A percentile compares a stretch with the other conserved stretches of the same genome.
Evolutionary conservation across 176 grass and related monocot species (phyloP).

Genomic region (Musa itinerans): DNA sequence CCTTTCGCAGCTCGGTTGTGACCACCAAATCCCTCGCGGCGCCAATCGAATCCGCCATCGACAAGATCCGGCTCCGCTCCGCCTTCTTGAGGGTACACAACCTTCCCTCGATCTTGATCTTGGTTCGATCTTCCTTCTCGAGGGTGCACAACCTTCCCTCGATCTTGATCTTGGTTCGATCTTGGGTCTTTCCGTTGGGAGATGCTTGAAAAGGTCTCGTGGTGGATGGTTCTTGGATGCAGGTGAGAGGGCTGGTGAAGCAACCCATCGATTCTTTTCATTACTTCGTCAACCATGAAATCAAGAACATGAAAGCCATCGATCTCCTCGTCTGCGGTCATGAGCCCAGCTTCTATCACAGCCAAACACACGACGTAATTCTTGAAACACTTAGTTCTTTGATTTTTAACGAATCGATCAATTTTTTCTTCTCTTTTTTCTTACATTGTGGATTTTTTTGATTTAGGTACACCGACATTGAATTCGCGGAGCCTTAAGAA

Average conservation of each 20-base stretch:
- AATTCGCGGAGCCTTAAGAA: conserved; percentile 30
- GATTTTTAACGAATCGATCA: background rate
- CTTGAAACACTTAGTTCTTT: background rate
- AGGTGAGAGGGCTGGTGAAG: conserved; percentile 84
- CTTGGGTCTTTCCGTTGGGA: background rate
- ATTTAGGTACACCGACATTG: conserved; percentile 42
- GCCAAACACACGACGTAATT: background rate
- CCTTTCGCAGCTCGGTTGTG: background rate
- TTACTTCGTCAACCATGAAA: conserved; percentile 64
- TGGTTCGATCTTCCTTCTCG: conserved; percentile 27
- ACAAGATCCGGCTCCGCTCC: conserved; percentile 74
- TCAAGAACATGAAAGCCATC: conserved; percentile 67
- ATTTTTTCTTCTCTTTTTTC: background rate
- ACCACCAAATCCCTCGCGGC: conserved; percentile 34
- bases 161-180: background rate
- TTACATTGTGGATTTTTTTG: conserved; percentile 7
- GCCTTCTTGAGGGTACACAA: conserved; percentile 64
- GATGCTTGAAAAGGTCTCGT: background rate
- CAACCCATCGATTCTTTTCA: conserved; percentile 84
- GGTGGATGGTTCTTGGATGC: background rate
- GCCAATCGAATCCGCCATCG: conserved; percentile 46
- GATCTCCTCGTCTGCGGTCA: conserved; percentile 34
- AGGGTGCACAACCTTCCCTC: conserved; percentile 31
- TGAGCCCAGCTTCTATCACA: conserved; percentile 58
- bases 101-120: background rate